These are phyloP conservation scores for Fragaria vesca DNA, from an alignment of 306 rosid species.

Conservation along the genomic window DNA sequence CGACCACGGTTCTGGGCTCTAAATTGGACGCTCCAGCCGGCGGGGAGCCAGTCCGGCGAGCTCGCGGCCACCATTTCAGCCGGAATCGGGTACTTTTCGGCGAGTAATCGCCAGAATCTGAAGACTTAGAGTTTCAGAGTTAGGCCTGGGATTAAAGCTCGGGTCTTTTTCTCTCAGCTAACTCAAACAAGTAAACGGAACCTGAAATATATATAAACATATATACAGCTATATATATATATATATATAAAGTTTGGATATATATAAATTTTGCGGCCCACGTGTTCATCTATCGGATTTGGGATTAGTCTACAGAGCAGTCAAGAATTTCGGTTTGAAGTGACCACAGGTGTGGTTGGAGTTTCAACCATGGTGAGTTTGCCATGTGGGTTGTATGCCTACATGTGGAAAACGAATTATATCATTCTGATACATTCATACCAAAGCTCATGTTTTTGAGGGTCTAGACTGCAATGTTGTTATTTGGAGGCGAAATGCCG, in stretches of 20 bases:
- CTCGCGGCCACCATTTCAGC: conserved; percentile 28
- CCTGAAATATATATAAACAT: too few species aligned
- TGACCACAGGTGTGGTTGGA: too few species aligned
- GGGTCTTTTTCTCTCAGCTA: background rate
- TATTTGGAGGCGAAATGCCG: too few species aligned
- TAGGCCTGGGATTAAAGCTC: conserved; percentile 3
- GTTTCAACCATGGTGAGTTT: too few species aligned
- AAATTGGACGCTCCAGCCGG: conserved; percentile 44
- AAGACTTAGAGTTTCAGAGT: background rate
- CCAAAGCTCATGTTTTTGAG: too few species aligned
- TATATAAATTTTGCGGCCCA: background rate
- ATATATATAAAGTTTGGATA: too few species aligned
- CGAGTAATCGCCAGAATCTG: conserved; percentile 19
- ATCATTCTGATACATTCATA: too few species aligned
- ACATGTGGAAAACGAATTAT: too few species aligned
- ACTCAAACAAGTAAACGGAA: background rate
- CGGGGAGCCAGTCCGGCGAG: conserved; percentile 50
- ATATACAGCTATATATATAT: background rate
- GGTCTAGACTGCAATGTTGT: too few species aligned
- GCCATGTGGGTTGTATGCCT: too few species aligned
- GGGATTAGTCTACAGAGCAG: background rate
- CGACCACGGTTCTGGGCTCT: conserved; percentile 41
- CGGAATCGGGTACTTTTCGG: background rate
- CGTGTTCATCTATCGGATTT: background rate
- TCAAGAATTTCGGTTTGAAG: background rate